Evolutionary conservation across 805 yeast species (phyloP), one percentile per base, ranked within the genome.

Genomic region (Metschnikowia orientalis): DNA sequence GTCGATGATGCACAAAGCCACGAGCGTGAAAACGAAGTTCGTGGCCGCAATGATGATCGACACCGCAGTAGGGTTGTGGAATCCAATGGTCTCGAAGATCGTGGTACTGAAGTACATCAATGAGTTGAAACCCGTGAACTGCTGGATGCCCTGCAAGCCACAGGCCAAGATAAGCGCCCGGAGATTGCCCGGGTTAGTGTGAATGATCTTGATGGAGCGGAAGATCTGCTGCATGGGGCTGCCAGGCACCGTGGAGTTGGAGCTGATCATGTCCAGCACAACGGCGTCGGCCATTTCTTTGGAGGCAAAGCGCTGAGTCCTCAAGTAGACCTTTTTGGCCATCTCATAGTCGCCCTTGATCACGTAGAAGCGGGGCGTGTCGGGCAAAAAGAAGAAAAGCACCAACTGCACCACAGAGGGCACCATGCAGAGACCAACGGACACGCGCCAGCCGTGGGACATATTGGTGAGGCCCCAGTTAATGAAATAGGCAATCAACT

Each of bases 71-170:
- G 97, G 75, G 56, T 89, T 77, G 41, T 75, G 53, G 56, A 89
- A 90, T 2, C 97, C 98, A 34, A 89, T 86, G 26, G 89, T 78
- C 58, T 88, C 80, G 54, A 92, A 92, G 46, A 92, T 82, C 2
- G 97, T 89, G 21, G 95, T 79, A 30, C 95, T 82, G 61, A 89
- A 90, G 66, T 92, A 90, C 95, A 90, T 85, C 50, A 90, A 73
- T 5, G 97, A 86, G 63, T 90, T 92, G 76, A 90, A 90, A 45
- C 97, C 97, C 11, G 95, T 83, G 50, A 90, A 87, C 63, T 90
- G 98, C 67, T 90, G 97, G 51, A 92, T 82, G 38, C 95, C 96
- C 63, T 92, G 97, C 45, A 90, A 64, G 20, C 94, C 95, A 67
- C 96, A 88, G 8, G 90, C 92, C 51, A 90, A 78, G 20, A 89